Base-by-base conservation (phyloP, 768 basidiomycete genomes). In the Royoungia palumana region DNA sequence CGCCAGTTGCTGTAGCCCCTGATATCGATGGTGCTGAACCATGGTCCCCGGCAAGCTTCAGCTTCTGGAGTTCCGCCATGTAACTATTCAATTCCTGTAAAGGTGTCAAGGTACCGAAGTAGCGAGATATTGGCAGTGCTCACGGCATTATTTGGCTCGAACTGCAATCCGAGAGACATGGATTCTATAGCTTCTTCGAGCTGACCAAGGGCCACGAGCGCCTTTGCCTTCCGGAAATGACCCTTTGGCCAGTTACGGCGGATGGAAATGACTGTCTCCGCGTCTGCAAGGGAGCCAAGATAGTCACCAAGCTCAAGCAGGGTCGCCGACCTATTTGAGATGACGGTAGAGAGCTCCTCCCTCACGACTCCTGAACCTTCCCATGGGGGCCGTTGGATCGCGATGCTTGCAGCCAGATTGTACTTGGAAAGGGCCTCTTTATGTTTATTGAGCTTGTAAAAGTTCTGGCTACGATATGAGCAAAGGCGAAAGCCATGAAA, bases 241-340 rank as follows among this genome's bases (percentile, higher is more conserved):
- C 94, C 96, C 63, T 98, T 99, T 59, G 88, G 81, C 94, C 95
- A 98, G 38, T 82, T 83, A 47, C 84, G 76, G 61, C 92, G 88
- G 44, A 96, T 71, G 54, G 80, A 69, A 35, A 96, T 85, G 61
- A 97, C 93, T 2, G 85, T 83, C 48, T 98, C 94, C 0, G 96
- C 94, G 62, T 99, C 96, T 22, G 83, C 83, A 8, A 94, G 71
- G 5, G 93, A 87, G 20, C 80, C 78, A 43, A 91, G 75, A 57
- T 74, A 85, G 66, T 94, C 90, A 10, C 80, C 81, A 13, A 80
- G 70, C 54, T 89, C 89, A 49, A 81, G 79, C 68, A 85, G 86
- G 8, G 96, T 87, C 0, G 94, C 91, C 14, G 91, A 90, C 44
- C 96, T 81, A 67, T 99, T 99, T 51, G 91, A 93, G 42, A 99